Evolutionary conservation across 495 filamentous ascomycete genomes (phyloP).

Genomic region (Aspergillus steynii): DNA sequence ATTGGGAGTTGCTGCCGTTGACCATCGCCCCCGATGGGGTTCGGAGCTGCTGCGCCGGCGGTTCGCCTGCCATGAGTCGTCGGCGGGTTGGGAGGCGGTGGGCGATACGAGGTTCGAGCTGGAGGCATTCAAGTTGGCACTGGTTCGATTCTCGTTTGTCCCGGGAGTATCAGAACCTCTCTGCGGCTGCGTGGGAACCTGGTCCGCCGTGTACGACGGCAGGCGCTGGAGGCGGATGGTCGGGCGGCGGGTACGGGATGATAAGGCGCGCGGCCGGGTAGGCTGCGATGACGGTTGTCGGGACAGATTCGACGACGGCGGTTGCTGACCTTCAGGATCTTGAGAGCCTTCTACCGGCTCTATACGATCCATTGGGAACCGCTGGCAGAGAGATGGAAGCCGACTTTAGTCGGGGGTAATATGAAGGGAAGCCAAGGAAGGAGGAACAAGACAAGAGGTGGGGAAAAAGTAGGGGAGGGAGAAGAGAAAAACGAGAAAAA

Average conservation of each 20-base stretch:
- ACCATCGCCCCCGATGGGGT: slow-evolving; percentile 41
- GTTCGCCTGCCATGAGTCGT: slow-evolving; percentile 32
- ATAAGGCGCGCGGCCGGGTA: slow-evolving; percentile 16
- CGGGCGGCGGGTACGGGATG: slow-evolving; percentile 35
- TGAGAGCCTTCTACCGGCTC: slow-evolving; percentile 33
- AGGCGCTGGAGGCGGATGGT: slow-evolving; percentile 43
- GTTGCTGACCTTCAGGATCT: slow-evolving; percentile 13
- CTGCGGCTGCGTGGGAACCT: slow-evolving; percentile 12
- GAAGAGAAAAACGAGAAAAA: not conserved
- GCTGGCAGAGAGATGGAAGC: not conserved
- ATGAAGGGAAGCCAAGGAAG: not conserved
- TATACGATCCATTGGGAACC: slow-evolving; percentile 44
- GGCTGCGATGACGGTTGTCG: slow-evolving; percentile 19
- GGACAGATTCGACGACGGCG: slow-evolving; percentile 5
- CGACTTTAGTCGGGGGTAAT: not conserved
- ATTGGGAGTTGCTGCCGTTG: slow-evolving; percentile 32
- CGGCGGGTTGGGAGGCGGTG: slow-evolving; percentile 16
- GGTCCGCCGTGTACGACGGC: slow-evolving; percentile 15
- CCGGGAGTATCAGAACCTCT: slow-evolving; percentile 9
- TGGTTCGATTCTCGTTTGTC: slow-evolving; percentile 6
- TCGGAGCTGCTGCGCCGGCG: slow-evolving; percentile 51
- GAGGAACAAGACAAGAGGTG: not conserved
- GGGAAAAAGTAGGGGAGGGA: not conserved
- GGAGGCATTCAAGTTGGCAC: slow-evolving; percentile 13
- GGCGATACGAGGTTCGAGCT: slow-evolving; percentile 8